A percentile compares a stretch with the other conserved stretches of the same genome.
Conservation (phyloP, 768 basidiomycete genomes). For the Trametopsis cervina region DNA sequence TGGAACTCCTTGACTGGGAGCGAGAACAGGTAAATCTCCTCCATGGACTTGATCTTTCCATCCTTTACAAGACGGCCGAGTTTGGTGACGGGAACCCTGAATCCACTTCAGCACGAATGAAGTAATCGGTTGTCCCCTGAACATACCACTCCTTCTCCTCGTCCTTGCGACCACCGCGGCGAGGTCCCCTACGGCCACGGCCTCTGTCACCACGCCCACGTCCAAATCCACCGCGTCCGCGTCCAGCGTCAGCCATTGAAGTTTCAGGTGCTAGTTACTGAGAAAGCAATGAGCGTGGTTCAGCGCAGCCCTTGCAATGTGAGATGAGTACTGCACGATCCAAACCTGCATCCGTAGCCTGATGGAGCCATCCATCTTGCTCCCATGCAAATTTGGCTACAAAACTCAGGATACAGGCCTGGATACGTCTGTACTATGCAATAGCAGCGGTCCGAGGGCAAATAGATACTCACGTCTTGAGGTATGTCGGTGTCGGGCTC, state of each 20-base stretch:
- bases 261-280: constrained; percentile 16
- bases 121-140: neutral
- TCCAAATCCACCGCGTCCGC: constrained; percentile 78
- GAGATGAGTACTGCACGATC: neutral
- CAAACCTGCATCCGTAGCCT: constrained; percentile 33
- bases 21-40: constrained; percentile 99
- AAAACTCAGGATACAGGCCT: constrained; percentile 6
- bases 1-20: constrained; percentile 99
- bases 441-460: constrained; percentile 1
- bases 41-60: constrained; percentile 99
- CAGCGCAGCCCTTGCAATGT: neutral
- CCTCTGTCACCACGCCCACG: constrained; percentile 80
- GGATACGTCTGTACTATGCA: neutral
- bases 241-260: constrained; percentile 75
- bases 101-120: neutral
- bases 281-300: constrained; percentile 16
- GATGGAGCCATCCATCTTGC: constrained; percentile 43
- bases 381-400: neutral
- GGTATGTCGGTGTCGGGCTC: constrained; percentile 24
- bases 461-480: constrained; percentile 33
- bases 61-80: constrained; percentile 99
- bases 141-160: constrained; percentile 99
- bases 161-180: constrained; percentile 97
- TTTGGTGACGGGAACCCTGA: constrained; percentile 96
- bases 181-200: constrained; percentile 68